Percentiles rank a stretch among this genome's conserved stretches.
Evolutionary conservation across 1,284 basidiomycete genomes (phyloP).

Genomic region (Inonotus hispidus): DNA sequence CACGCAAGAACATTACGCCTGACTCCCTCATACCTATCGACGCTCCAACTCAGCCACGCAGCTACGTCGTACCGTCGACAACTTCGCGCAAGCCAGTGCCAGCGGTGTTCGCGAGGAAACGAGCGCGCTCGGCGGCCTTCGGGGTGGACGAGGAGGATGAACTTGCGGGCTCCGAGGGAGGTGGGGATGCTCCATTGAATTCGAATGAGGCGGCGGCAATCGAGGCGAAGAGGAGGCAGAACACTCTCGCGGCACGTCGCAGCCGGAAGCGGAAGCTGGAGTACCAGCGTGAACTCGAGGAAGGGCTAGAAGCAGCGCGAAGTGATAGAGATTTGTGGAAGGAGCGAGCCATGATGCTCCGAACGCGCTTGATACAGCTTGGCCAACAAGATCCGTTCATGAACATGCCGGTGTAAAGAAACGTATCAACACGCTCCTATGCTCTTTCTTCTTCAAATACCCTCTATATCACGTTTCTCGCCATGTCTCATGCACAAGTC

Average conservation of each 20-base stretch:
- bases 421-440: slow-evolving; percentile 5
- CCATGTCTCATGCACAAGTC: neutral
- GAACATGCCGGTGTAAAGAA: slow-evolving; percentile 25
- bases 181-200: slow-evolving; percentile 29
- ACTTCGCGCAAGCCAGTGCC: slow-evolving; percentile 58
- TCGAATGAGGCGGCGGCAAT: slow-evolving; percentile 57
- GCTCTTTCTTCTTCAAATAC: slow-evolving; percentile 15
- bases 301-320: slow-evolving; percentile 40
- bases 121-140: slow-evolving; percentile 44
- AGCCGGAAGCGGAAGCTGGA: slow-evolving; percentile 73
- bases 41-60: slow-evolving; percentile 53
- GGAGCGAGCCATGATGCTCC: slow-evolving; percentile 42
- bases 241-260: slow-evolving; percentile 74
- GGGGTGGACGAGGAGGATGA: slow-evolving; percentile 47
- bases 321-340: slow-evolving; percentile 53
- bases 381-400: slow-evolving; percentile 40
- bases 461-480: slow-evolving; percentile 4
- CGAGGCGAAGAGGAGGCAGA: slow-evolving; percentile 72
- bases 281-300: slow-evolving; percentile 60
- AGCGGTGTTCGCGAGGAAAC: slow-evolving; percentile 50
- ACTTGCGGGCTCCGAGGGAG: slow-evolving; percentile 37
- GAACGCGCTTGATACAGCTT: slow-evolving; percentile 42
- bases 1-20: slow-evolving; percentile 48
- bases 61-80: slow-evolving; percentile 48
- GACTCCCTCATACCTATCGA: slow-evolving; percentile 46